Evolutionary conservation across 306 rosid species (phyloP).

Genomic region (Inga oerstediana): DNA sequence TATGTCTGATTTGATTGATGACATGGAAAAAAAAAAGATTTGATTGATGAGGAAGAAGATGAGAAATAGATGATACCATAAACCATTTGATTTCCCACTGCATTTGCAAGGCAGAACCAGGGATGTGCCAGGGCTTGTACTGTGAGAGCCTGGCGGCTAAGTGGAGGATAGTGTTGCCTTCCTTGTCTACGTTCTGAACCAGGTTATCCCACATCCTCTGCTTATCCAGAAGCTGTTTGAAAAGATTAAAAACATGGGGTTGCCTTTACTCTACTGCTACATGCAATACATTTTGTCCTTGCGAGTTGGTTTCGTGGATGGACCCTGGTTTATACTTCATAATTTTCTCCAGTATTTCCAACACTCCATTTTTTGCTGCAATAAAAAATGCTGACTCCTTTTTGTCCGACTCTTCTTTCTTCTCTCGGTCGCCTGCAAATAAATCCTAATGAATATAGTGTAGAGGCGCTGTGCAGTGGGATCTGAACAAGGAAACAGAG

Average conservation of each 20-base stretch:
- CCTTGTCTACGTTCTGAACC: neutral
- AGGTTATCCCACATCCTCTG: neutral
- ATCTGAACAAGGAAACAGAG: too few relatives aligned
- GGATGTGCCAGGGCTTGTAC: conserved; percentile 38
- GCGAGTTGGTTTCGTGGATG: conserved; percentile 28
- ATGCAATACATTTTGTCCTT: conserved; percentile 37
- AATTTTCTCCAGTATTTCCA: conserved; percentile 38
- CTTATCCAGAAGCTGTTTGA: neutral
- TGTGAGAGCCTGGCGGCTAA: neutral
- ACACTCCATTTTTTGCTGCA: conserved; percentile 44
- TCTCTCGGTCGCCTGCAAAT: neutral
- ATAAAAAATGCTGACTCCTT: conserved; percentile 27
- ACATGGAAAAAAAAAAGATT: too few relatives aligned
- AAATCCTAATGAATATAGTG: too few relatives aligned
- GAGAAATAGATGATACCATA: conserved; percentile 28
- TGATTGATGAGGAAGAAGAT: neutral
- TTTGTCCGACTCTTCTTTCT: neutral
- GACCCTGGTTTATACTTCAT: conserved; percentile 17
- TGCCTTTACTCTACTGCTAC: conserved; percentile 36
- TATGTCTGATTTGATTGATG: too few relatives aligned
- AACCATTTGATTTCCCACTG: conserved; percentile 57
- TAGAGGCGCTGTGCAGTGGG: too few relatives aligned
- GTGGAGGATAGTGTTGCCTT: conserved; percentile 13
- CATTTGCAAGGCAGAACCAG: conserved; percentile 49
- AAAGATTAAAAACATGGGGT: conserved; percentile 18